Evolutionary conservation across 1,284 basidiomycete species (phyloP), one percentile per base, ranked within the genome.

Genomic region (Cryptococcus jaspeensis): DNA sequence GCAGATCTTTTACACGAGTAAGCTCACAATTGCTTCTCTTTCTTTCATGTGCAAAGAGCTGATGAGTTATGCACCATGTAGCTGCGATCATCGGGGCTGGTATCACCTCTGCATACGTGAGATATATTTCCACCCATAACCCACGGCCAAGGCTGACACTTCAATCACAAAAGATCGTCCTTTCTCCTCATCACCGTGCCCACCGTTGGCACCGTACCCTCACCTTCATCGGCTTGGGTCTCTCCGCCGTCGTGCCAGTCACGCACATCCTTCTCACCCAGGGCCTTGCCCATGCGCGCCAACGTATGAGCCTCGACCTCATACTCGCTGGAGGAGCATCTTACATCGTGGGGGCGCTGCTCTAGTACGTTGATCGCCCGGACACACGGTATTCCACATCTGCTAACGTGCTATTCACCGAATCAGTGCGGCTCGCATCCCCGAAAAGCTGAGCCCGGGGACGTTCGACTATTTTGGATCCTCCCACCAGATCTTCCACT

Each of bases 401-500:
- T 3, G 15, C 54, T 53, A 23, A 56, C 18, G 40, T 48, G 44
- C 15, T 23, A 58, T 25, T 49, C 37, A 13, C 53, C 61, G 28
- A 32, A 4, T 54, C 74, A 92, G 87, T 76, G 90, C 90, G 39
- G 86, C 87, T 64, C 83, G 90, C 52, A 82, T 93, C 53, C 92
- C 92, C 25, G 92, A 95, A 71, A 80, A 85, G 32, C 81, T 87
- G 61, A 80, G 81, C 11, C 90, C 90, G 1, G 90, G 90, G 50
- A 84, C 78, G 61, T 92, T 92, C 70, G 91, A 95, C 78, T 83
- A 84, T 70, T 82, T 92, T 64, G 84, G 87, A 53, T 83, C 87
- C 0, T 90, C 87, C 35, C 91, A 93, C 79, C 77, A 80, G 76
- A 88, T 93, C 68, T 95, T 96, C 76, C 92, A 95, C 72, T 71